These are phyloP conservation scores for Globisporangium middletonii DNA, from an alignment of 352 stramenopile genomes.

Conservation along the genomic window DNA sequence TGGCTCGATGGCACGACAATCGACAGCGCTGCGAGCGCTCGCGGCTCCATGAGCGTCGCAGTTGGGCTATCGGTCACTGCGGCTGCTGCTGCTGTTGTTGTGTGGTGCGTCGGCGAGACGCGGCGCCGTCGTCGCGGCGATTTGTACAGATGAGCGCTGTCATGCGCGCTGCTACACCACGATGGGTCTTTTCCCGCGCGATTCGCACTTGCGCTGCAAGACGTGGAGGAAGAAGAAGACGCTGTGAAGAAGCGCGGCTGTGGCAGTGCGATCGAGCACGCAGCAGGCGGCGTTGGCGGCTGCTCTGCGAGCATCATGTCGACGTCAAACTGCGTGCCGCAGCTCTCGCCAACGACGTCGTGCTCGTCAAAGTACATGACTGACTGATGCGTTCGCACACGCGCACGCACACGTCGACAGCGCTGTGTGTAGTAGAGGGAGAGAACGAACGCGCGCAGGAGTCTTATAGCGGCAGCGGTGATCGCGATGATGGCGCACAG, in stretches of 20 bases:
- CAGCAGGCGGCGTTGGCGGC: not conserved
- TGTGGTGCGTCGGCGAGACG: not conserved
- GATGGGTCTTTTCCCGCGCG: no score
- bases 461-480: no score
- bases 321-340: slow-evolving; percentile 19
- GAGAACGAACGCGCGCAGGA: no score
- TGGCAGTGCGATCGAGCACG: slow-evolving; percentile 2
- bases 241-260: slow-evolving; percentile 1
- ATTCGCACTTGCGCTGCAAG: no score
- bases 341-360: slow-evolving; percentile 31
- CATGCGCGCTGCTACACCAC: not conserved
- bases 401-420: no score
- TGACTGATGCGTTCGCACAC: no score
- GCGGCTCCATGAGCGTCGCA: slow-evolving; percentile 4
- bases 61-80: slow-evolving; percentile 4
- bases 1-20: slow-evolving; percentile 8
- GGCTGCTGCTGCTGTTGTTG: not conserved
- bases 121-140: not conserved
- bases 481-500: no score
- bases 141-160: not conserved
- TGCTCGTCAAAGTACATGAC: slow-evolving; percentile 26
- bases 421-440: no score
- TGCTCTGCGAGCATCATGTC: slow-evolving; percentile 4
- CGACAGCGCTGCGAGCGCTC: slow-evolving; percentile 10
- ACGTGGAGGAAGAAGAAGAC: no score